A percentile compares a stretch with the other conserved stretches of the same genome.
These are phyloP conservation scores for Croton laevigatus DNA, from an alignment of 441 rosid genomes.

Conservation along the genomic window DNA sequence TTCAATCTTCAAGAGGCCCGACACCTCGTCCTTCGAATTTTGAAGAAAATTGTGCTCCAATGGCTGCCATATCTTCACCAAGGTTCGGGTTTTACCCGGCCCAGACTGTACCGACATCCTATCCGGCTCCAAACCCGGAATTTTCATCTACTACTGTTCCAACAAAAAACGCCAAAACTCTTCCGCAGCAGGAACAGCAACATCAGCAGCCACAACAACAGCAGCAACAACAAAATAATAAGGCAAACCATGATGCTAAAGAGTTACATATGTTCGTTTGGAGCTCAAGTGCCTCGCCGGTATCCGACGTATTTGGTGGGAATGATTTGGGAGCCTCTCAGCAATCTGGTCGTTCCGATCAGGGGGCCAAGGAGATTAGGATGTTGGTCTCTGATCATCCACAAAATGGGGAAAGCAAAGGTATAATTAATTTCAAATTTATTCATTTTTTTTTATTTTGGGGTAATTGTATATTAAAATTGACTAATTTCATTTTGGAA, in stretches of 20 bases:
- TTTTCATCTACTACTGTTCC: conserved; percentile 27
- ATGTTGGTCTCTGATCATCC: conserved; percentile 83
- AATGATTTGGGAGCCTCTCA: conserved; percentile 55
- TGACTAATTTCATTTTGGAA: neutral
- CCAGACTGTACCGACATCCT: conserved; percentile 52
- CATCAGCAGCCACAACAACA: conserved; percentile 28
- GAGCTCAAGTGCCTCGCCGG: conserved; percentile 94
- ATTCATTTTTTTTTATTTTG: neutral
- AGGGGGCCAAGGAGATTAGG: conserved; percentile 88
- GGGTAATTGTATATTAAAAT: neutral
- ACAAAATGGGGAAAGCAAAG: conserved; percentile 66
- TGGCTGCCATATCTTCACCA: conserved; percentile 56
- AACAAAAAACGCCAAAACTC: conserved; percentile 30
- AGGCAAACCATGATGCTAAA: conserved; percentile 42
- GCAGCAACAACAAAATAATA: conserved; percentile 25
- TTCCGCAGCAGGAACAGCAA: conserved; percentile 28
- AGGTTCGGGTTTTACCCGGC: conserved; percentile 81
- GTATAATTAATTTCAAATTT: conserved; percentile 26
- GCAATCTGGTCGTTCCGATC: conserved; percentile 74
- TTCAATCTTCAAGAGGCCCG: conserved; percentile 72
- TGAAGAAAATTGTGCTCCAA: conserved; percentile 64
- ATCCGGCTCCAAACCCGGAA: conserved; percentile 91
- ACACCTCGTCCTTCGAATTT: conserved; percentile 79
- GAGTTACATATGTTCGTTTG: conserved; percentile 98
- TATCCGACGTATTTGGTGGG: conserved; percentile 71